Base-by-base conservation (phyloP, 352 stramenopile species). In the Pythium rhizo-oryzae region DNA sequence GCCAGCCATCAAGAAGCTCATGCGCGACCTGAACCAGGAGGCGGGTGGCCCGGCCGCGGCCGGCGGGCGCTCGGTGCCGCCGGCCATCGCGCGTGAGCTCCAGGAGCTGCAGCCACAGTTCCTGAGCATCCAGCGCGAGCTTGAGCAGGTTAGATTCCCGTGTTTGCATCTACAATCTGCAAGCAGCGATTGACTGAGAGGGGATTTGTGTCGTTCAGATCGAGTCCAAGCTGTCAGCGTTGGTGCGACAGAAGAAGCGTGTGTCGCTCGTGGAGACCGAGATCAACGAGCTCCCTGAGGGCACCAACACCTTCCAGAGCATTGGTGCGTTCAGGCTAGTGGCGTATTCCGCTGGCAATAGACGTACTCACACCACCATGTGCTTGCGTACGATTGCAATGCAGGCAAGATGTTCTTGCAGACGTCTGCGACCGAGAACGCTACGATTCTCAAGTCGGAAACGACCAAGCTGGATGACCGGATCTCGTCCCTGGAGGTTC, bases 71-170 rank as follows among this genome's bases (percentile, higher is more conserved):
- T 75, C 84, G 18, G 70, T 94, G 52, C 84, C 86, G 1, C 67
- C 73, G 23, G 77, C 86, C 23, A 78, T 94, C 52, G 83, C 84
- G 49, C 91, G 90, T 57, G 86, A 94, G 64, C 68, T 94, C 46
- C 84, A 92, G 69, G 86, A 94, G 61, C 66, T 94, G 51, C 86
- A 94, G 74, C 86, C 86, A 37, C 84, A 93, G 71, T 89, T 93
- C 50, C 56, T 87, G 49, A 89, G 75, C 59, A 87, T 93, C 51
- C 81, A 94, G 70, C 86, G 81, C 41, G 86, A 94, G 65, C 61
- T 92, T 21, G 86, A 93, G 56, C 83, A 80, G 70, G 76, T 81
- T 8, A 25, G 43, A n/a, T 6, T 47, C 11, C 8, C 1, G 15
- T 19, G 13, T n/a, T 47, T 41, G 35, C 35, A 15, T 15, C 12